Evolutionary conservation across 257 asterid species (phyloP), one percentile per base, ranked within the genome.

Genomic region (Apocynum venetum): DNA sequence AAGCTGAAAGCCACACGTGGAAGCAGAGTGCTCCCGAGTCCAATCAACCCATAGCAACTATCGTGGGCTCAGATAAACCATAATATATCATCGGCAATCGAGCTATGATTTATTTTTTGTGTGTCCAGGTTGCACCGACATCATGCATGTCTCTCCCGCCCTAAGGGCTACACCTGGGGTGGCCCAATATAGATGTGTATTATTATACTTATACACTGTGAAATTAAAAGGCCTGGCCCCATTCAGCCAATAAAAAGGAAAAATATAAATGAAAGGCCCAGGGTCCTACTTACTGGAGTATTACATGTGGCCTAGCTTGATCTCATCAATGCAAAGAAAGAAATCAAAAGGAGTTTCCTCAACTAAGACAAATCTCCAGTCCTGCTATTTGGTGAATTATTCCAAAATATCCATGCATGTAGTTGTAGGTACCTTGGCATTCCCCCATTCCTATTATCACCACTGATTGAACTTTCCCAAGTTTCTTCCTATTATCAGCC

Each of bases 101-200:
- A 56, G 57, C 75, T 15, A 74, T 25, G 31, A 25, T 25, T 25
- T 25, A 25, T 25, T 25, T 14, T 9, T 46, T 55, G 66, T 72
- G 74, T 15, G 31, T 78, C 73, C 86, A 82, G 86, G 90, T 83
- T 88, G 80, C 81, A 83, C 73, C 84, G 81, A 78, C 87, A 86
- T 25, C 31, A 51, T 83, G 91, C 91, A 78, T 84, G 87, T 80
- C 84, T 78, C 75, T n/a, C 70, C 52, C 40, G 12, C 49, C 43
- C 66, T 77, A 51, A 82, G 31, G 31, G 31, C 31, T 25, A 25
- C 31, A 57, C 68, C 38, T 38, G 36, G 17, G 82, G 80, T 64
- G 88, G 85, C 87, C 91, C 88, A 72, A 76, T 60, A 56, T 80
- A 77, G 90, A 84, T 82, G 92, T 89, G 94, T 93, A 25, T 25